Evolutionary conservation across 805 yeast genomes (phyloP), one percentile per base, ranked within the genome.

Genomic region (Millerago galiae): DNA sequence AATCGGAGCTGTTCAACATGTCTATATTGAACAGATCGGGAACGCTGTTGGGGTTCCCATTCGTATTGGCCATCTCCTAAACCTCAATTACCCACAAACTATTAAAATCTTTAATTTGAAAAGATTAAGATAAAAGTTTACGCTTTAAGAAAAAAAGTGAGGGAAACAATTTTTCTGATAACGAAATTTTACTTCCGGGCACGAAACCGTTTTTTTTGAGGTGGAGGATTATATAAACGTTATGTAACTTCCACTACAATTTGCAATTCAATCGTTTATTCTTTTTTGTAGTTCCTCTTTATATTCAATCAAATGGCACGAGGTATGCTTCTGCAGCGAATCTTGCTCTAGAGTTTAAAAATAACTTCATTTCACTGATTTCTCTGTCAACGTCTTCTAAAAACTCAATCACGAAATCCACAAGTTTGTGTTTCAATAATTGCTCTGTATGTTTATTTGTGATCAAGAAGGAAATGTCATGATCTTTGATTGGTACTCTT

Each of bases 301-400:
- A 8, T 10, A 10, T 16, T 46, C 37, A 85, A 58, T 87, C 95
- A 59, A 89, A 88, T 40, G 93, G 95, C 34, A 90, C 84, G 54
- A 91, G 72, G 63, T 89, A 91, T 8, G 96, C 91, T 65, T 93
- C 99, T 24, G 99, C 99, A 38, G 89, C 95, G 48, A 88, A 91
- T 71, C 99, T 83, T 12, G 99, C 99, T 60, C 99, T 79, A 12
- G 99, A 96, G 60, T 93, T 93, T 62, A 93, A 76, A 63, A 91
- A 93, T 63, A 93, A 74, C 67, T 93, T 93, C 95, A 93, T 93
- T 63, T 93, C 99, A 65, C 96, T 87, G 59, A 93, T 93, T 65
- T 93, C 99, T 69, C 89, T 91, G 65, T 93, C 99, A 15, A 93
- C 99, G 59, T 90, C 99, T 65, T 93, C 98, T 98, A 93, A 90